phyloP scores from a whole-genome alignment of 345 rosid species.

The Dimocarpus longan region DNA sequence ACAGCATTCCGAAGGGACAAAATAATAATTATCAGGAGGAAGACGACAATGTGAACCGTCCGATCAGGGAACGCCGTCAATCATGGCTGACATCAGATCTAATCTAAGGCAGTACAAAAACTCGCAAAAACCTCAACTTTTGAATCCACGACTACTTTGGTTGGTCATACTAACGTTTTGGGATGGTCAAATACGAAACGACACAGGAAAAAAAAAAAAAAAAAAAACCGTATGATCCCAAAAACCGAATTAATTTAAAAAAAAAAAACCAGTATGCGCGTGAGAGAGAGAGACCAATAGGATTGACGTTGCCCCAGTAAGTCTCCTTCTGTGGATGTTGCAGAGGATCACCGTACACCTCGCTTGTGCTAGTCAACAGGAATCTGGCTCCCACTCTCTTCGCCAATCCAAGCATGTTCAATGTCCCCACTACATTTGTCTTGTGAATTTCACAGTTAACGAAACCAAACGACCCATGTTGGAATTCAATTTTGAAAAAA shows the following conservation, averaged over 20 bases:
- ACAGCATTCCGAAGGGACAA: not conserved
- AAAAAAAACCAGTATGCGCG: too few species aligned
- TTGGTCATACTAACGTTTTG: not conserved
- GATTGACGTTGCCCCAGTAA: constrained; percentile 99
- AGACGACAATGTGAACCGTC: not conserved
- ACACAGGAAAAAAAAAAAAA: not conserved
- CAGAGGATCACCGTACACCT: constrained; percentile 98
- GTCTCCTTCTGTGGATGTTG: constrained; percentile 99
- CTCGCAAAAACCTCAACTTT: not conserved
- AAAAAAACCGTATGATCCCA: too few species aligned
- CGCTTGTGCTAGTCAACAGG: constrained; percentile 90
- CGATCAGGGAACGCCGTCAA: not conserved
- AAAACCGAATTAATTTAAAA: not conserved
- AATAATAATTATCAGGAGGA: not conserved
- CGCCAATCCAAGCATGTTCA: constrained; percentile 95
- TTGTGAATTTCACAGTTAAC: constrained; percentile 49
- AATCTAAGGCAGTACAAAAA: not conserved
- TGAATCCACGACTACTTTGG: too few species aligned
- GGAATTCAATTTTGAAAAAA: not conserved
- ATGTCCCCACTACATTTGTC: constrained; percentile 95
- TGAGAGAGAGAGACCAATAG: constrained; percentile 63
- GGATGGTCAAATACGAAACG: not conserved
- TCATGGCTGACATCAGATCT: constrained; percentile 27
- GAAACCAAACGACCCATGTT: not conserved
- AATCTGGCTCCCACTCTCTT: constrained; percentile 95